A percentile compares a stretch with the other conserved stretches of the same genome.
Conservation (phyloP, 1,284 basidiomycete species). For the Cutaneotrichosporon mucoides region DNA sequence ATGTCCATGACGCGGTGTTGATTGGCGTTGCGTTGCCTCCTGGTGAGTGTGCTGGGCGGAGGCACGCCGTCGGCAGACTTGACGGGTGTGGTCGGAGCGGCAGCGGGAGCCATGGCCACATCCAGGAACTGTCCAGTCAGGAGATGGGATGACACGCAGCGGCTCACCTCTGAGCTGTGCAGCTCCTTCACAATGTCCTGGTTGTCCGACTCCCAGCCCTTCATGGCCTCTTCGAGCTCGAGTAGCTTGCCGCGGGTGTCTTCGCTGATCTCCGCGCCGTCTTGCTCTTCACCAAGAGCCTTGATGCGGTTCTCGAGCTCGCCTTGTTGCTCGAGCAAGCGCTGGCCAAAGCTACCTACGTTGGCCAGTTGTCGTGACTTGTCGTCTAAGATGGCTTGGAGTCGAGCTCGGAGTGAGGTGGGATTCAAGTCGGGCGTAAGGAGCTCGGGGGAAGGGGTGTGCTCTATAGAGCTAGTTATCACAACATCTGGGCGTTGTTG, state of each 20-base stretch:
- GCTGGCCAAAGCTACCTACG: conserved; percentile 82
- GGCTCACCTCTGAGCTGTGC: conserved; percentile 59
- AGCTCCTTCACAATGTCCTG: conserved; percentile 69
- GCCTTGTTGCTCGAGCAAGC: conserved; percentile 82
- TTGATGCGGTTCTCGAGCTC: conserved; percentile 82
- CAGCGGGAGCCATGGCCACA: conserved; percentile 3
- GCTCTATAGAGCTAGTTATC: conserved; percentile 22
- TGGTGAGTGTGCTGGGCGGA: conserved; percentile 34
- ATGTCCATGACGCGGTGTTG: conserved; percentile 51
- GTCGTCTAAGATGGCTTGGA: conserved; percentile 73
- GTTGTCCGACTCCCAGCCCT: conserved; percentile 78
- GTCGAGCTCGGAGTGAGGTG: conserved; percentile 48
- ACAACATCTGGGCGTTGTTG: conserved; percentile 18
- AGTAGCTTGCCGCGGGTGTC: conserved; percentile 67
- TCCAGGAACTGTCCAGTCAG: conserved; percentile 7
- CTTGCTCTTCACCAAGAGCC: conserved; percentile 65
- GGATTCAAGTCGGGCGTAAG: conserved; percentile 24
- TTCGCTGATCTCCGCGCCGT: conserved; percentile 49
- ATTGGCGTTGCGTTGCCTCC: conserved; percentile 49
- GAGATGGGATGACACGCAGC: neutral
- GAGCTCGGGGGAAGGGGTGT: conserved; percentile 14
- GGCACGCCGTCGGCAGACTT: conserved; percentile 11
- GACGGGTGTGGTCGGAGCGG: conserved; percentile 7
- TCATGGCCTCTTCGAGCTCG: conserved; percentile 71
- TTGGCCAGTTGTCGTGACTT: conserved; percentile 88